Conservation (phyloP, 2,329 filamentous ascomycete genomes). For the Annulohypoxylon truncatum region DNA sequence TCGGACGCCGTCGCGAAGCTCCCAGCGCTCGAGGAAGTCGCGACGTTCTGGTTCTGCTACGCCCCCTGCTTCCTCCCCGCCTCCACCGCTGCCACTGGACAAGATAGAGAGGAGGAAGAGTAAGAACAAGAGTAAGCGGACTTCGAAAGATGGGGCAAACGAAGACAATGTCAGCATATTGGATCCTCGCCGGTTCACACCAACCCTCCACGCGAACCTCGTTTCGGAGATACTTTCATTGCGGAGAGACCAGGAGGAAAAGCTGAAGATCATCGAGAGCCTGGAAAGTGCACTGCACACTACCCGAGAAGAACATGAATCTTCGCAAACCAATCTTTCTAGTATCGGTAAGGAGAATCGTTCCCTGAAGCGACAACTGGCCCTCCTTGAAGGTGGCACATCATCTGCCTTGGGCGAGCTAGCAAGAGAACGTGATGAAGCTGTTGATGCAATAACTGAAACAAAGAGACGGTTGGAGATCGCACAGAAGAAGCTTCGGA, state of each 20-base stretch:
- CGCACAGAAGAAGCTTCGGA: slow-evolving; percentile 80
- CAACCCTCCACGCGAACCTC: slow-evolving; percentile 91
- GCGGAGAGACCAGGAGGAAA: slow-evolving; percentile 89
- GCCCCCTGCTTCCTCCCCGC: slow-evolving; percentile 72
- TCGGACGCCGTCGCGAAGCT: slow-evolving; percentile 74
- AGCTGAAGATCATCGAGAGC: slow-evolving; percentile 85
- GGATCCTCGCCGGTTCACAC: slow-evolving; percentile 93
- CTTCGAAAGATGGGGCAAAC: slow-evolving; percentile 67
- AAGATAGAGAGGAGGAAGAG: slow-evolving; percentile 57
- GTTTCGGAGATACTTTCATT: slow-evolving; percentile 93
- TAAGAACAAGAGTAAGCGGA: slow-evolving; percentile 61
- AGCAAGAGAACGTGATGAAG: slow-evolving; percentile 85
- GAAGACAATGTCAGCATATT: slow-evolving; percentile 80
- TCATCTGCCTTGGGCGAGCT: slow-evolving; percentile 87
- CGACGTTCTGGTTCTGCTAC: slow-evolving; percentile 76
- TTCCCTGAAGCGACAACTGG: slow-evolving; percentile 84
- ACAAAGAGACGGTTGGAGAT: slow-evolving; percentile 80
- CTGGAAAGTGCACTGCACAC: slow-evolving; percentile 81
- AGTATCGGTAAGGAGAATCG: slow-evolving; percentile 79
- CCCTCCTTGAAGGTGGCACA: slow-evolving; percentile 87
- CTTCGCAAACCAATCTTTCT: slow-evolving; percentile 70
- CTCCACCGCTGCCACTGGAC: slow-evolving; percentile 57
- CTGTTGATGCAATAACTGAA: slow-evolving; percentile 77
- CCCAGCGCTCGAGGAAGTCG: slow-evolving; percentile 69
- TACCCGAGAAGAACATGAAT: slow-evolving; percentile 79